Conservation (phyloP, 768 basidiomycete species). For the Calocybe indica region DNA sequence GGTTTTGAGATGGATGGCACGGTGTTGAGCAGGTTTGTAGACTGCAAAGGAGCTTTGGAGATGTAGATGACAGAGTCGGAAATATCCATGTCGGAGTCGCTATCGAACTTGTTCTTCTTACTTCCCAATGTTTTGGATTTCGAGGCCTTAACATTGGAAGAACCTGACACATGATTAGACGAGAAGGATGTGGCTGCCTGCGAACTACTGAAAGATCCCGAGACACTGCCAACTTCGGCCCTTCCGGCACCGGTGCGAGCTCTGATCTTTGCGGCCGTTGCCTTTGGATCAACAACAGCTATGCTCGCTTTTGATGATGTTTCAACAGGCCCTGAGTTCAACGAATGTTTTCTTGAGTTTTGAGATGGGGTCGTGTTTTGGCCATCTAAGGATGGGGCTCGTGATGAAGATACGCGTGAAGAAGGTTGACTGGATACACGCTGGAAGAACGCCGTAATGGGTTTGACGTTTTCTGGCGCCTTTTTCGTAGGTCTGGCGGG, state of each 20-base stretch:
- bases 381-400: not conserved
- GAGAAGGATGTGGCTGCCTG: no score
- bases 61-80: conserved; percentile 21
- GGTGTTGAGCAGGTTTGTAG: not conserved
- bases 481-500: conserved; percentile 26
- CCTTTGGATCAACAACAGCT: no score
- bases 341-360: no score
- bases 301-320: no score
- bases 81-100: conserved; percentile 26
- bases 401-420: conserved; percentile 27
- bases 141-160: not conserved
- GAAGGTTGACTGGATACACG: conserved; percentile 16
- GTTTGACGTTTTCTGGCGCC: conserved; percentile 6
- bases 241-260: no score
- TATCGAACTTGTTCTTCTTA: conserved; percentile 30
- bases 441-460: conserved; percentile 33
- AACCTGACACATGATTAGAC: no score
- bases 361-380: no score
- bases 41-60: conserved; percentile 13
- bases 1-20: no score
- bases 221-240: no score
- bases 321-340: no score
- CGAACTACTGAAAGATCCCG: no score
- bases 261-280: no score
- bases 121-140: conserved; percentile 12